Evolutionary conservation across 2,329 filamentous ascomycete genomes (phyloP), one percentile per base, ranked within the genome.

Genomic region (Thelonectria discophora): DNA sequence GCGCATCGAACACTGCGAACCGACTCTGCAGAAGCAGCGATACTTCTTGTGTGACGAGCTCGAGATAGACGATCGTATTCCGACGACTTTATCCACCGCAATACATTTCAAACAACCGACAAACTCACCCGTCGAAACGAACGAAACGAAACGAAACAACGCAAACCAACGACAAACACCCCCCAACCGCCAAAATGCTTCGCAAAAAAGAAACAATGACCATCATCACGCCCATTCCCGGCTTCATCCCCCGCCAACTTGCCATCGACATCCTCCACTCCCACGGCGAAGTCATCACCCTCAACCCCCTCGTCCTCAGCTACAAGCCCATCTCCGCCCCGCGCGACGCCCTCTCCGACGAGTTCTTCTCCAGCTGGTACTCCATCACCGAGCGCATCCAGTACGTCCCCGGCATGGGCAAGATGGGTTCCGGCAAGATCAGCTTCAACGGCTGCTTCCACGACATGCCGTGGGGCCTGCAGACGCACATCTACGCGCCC

Each of bases 351-450:
- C 83, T 86, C 58, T 79, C 87, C 66, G 89, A 91, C 76, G 89
- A 91, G 75, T 91, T 84, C 77, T 91, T 89, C 76, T 87, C 87
- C 64, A 89, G 88, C 30, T 91, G 89, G 89, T 91, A 91, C 74
- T 88, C 91, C 75, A 90, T 91, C 71, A 84, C 79, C 59, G 84
- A 91, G 80, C 84, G 87, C 69, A 88, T 91, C 62, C 88, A 90
- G 73, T 86, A 87, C 68, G 78, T 90, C 6, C 88, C 89, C 0
- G 89, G 89, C 34, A 78, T 90, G 57, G 88, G 88, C 66, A 86
- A 81, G 76, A 81, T 89, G 62, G 88, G 88, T 21, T 86, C 86
- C 3, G 84, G 87, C 72, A 85, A 86, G 71, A 89, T 91, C 75
- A 83, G 80, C 48, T 91, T 91, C 78, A 89, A 87, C 62, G 89